Conservation (phyloP, 768 basidiomycete genomes). For the Macrolepiota dolichaula region DNA sequence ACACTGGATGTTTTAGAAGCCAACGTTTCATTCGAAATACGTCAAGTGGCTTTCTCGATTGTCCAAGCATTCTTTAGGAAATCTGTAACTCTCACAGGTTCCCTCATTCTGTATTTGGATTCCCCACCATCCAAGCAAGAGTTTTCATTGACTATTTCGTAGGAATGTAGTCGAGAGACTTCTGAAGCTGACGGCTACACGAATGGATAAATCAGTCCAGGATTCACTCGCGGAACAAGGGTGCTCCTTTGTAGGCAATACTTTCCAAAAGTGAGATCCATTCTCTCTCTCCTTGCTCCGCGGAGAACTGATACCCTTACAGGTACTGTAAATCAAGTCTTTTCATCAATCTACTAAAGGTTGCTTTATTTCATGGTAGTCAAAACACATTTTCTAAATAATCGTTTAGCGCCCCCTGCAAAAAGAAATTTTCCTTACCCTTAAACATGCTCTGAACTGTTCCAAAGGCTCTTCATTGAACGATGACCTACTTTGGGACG, state of each 20-base stretch:
- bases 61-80: constrained; percentile 61
- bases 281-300: not conserved
- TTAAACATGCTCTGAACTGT: constrained; percentile 43
- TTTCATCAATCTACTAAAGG: constrained; percentile 57
- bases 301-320: not conserved
- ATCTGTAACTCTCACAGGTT: constrained; percentile 20
- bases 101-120: constrained; percentile 44
- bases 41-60: constrained; percentile 60
- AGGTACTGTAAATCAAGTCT: constrained; percentile 10
- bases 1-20: constrained; percentile 47
- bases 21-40: constrained; percentile 63
- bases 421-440: constrained; percentile 47
- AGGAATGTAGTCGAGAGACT: constrained; percentile 5
- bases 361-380: constrained; percentile 19
- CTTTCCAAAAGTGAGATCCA: constrained; percentile 2
- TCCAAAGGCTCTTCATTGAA: constrained; percentile 28
- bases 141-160: not conserved
- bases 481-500: constrained; percentile 50
- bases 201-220: not conserved
- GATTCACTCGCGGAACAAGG: constrained; percentile 9
- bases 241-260: not conserved
- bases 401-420: constrained; percentile 39
- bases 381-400: not conserved
- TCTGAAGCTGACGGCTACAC: not conserved
- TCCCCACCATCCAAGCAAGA: not conserved